Percentiles rank a stretch among this genome's conserved stretches.
Evolutionary conservation across 2,329 filamentous ascomycete species (phyloP).

Genomic region (Raffaelea deltoideospora): DNA sequence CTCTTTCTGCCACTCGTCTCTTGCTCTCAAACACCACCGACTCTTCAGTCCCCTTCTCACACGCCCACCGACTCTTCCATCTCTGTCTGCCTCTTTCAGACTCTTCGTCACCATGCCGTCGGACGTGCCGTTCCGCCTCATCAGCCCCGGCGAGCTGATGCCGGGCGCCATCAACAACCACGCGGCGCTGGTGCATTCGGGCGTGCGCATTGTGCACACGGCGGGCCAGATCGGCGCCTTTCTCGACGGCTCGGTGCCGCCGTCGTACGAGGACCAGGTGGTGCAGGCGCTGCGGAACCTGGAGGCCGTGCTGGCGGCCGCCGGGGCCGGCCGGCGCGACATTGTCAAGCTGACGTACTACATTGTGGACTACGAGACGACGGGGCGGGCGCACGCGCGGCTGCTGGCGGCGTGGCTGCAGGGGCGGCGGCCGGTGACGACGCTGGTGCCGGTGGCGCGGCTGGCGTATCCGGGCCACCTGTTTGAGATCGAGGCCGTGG

Average conservation of each 20-base stretch:
- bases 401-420: background rate
- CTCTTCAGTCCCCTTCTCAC: too few species aligned
- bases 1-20: too few species aligned
- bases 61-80: too few species aligned
- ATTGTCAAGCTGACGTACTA: background rate
- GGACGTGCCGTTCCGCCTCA: too few species aligned
- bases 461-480: background rate
- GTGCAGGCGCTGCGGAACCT: background rate
- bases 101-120: too few species aligned
- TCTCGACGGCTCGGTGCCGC: background rate
- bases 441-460: background rate
- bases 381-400: background rate
- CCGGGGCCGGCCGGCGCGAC: background rate
- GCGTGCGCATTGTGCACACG: background rate
- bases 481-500: background rate
- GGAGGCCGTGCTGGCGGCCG: background rate
- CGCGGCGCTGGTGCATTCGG: background rate
- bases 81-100: too few species aligned
- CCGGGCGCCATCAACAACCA: background rate
- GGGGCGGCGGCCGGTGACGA: background rate
- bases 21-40: too few species aligned
- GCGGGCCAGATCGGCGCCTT: background rate
- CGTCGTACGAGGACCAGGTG: background rate
- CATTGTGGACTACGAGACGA: background rate
- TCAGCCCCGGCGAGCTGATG: background rate